These are phyloP conservation scores for Lagerstroemia fauriei DNA, from an alignment of 441 rosid species.

Conservation along the genomic window DNA sequence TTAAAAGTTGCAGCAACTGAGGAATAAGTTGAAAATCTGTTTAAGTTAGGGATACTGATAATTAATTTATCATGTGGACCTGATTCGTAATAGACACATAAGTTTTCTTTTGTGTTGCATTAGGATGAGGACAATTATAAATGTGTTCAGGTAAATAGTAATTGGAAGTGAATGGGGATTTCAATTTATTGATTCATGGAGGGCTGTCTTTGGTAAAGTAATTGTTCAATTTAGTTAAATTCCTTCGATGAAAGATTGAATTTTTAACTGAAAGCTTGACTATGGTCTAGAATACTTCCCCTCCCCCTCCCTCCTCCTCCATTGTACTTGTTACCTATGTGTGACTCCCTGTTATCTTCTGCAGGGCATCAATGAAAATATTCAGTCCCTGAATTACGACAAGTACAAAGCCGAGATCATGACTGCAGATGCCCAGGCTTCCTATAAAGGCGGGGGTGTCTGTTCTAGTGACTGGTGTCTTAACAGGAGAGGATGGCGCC, in stretches of 20 bases:
- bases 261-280: background rate
- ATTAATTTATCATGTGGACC: background rate
- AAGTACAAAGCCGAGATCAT: conserved; percentile 46
- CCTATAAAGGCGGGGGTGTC: conserved; percentile 47
- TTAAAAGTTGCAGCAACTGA: background rate
- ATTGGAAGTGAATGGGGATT: background rate
- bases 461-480: conserved; percentile 54
- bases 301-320: background rate
- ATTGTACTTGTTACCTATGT: background rate
- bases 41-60: background rate
- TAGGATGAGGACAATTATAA: background rate
- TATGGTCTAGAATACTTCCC: background rate
- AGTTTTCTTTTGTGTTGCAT: background rate
- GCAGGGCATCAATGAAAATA: conserved; percentile 54
- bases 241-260: no score
- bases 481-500: conserved; percentile 38
- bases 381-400: conserved; percentile 45
- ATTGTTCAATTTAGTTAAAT: no score
- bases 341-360: background rate
- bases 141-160: background rate
- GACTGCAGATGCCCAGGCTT: conserved; percentile 56
- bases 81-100: background rate
- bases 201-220: background rate
- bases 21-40: background rate
- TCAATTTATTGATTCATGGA: background rate